Conservation (phyloP, 1,284 basidiomycete species). For the Tetrapyrgos nigripes region DNA sequence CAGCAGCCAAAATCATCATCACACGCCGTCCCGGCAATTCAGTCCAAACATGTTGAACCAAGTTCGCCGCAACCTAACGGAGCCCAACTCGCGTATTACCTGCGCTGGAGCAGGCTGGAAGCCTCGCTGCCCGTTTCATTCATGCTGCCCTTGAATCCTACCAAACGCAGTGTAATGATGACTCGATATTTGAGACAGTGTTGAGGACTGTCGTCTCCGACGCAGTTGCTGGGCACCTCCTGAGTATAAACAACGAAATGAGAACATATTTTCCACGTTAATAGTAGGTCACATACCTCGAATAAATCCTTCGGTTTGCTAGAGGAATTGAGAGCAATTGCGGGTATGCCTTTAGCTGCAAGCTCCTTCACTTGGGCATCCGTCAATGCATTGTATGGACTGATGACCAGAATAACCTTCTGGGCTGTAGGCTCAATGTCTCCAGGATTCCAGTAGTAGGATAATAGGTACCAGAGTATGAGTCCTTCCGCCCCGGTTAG, state of each 20-base stretch:
- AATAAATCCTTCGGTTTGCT: neutral
- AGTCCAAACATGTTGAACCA: too few relatives aligned
- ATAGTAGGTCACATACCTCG: conserved; percentile 5
- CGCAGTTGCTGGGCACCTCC: neutral
- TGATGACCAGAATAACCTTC: conserved; percentile 18
- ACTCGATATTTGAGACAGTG: conserved; percentile 3
- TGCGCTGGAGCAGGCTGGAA: too few relatives aligned
- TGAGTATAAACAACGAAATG: neutral
- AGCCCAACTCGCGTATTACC: too few relatives aligned
- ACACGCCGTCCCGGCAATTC: too few relatives aligned
- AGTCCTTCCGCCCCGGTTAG: conserved; percentile 23
- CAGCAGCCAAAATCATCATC: too few relatives aligned
- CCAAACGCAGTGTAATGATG: neutral
- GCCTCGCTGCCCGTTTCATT: too few relatives aligned
- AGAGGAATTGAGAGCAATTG: conserved; percentile 14
- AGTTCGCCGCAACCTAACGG: too few relatives aligned
- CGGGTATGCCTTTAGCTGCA: conserved; percentile 13
- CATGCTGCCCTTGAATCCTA: too few relatives aligned
- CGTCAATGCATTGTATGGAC: conserved; percentile 19
- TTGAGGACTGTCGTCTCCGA: neutral
- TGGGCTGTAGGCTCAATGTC: conserved; percentile 12
- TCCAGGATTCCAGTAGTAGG: conserved; percentile 21
- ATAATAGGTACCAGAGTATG: conserved; percentile 19
- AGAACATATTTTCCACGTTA: neutral
- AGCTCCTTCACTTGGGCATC: too few relatives aligned